phyloP scores from a whole-genome alignment of 768 basidiomycete genomes.

The Udeniomyces megalosporus region DNA sequence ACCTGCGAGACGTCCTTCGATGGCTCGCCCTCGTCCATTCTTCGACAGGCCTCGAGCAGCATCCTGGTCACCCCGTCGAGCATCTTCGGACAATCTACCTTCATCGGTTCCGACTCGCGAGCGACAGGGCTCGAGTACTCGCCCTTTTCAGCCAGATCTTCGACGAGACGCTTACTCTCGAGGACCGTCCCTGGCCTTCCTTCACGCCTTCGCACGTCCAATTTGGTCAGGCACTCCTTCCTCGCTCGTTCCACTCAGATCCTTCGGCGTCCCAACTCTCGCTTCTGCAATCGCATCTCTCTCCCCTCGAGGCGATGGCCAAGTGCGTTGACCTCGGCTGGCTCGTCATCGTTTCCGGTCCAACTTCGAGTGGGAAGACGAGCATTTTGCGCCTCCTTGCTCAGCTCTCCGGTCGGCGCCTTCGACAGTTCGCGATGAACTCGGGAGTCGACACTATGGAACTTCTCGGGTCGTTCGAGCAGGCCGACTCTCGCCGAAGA shows the following conservation, averaged over 20 bases:
- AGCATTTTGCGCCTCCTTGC: constrained; percentile 54
- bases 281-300: constrained; percentile 47
- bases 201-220: constrained; percentile 34
- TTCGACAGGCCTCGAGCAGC: constrained; percentile 10
- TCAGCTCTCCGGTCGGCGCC: constrained; percentile 45
- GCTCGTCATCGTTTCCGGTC: constrained; percentile 77
- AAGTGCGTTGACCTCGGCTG: constrained; percentile 58
- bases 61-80: constrained; percentile 39
- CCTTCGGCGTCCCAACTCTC: constrained; percentile 30
- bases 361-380: constrained; percentile 60
- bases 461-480: constrained; percentile 89
- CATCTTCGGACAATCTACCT: constrained; percentile 61
- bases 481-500: constrained; percentile 40
- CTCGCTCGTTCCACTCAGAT: constrained; percentile 28
- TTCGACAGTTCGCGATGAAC: constrained; percentile 63
- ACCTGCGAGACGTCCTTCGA: constrained; percentile 17
- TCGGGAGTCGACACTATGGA: constrained; percentile 83
- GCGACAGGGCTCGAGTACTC: constrained; percentile 40
- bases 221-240: constrained; percentile 46
- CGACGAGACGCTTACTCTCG: constrained; percentile 35
- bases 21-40: constrained; percentile 28
- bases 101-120: constrained; percentile 61
- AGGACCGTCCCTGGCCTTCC: constrained; percentile 26
- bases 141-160: constrained; percentile 29
- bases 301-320: constrained; percentile 56